Evolutionary conservation across 306 rosid species (phyloP), one percentile per base, ranked within the genome.

Genomic region (Parietaria judaica): DNA sequence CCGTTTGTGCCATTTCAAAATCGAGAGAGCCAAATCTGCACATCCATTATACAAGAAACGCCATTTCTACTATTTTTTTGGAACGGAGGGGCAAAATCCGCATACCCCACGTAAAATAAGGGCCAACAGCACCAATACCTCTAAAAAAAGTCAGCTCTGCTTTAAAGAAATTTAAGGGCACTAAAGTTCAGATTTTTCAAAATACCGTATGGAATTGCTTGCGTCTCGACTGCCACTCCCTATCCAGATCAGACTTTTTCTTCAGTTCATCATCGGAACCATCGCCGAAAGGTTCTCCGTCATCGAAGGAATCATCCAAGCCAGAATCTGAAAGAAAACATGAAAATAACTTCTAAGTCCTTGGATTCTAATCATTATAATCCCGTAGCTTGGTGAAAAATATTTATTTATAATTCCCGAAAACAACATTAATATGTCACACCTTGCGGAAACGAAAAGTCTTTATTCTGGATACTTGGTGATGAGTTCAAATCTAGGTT

Each of bases 181-280:
- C 41, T 7, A 14, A 48, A 66, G 51, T 46, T 46, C 50, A 13
- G 8, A 46, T 46, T 7, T 13, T 50, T 49, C 47, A 65, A 66
- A 71, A 61, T 49, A 91, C 96, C 46, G 85, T 74, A 72, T 87
- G 95, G 70, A 81, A 85, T 67, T 85, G 79, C 37, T 87, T 73
- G 23, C 59, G 89, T 74, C 95, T 82, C 70, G 62, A 75, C 69
- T 83, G 82, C 92, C 92, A 87, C 66, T 87, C 97, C 78, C 83
- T 80, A 49, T 78, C 75, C 77, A 87, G 66, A 70, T 76, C 95
- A 36, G 72, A 71, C 41, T 68, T 14, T 39, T 56, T 70, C 54
- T 74, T 73, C 74, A 79, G 60, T 61, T 85, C 80, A 23, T 70
- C 86, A 44, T 76, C 84, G 65, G 74, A 75, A 67, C 36, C 78